Evolutionary conservation across 2,329 filamentous ascomycete species (phyloP), one percentile per base, ranked within the genome.

Genomic region (Rhinocladiella similis): DNA sequence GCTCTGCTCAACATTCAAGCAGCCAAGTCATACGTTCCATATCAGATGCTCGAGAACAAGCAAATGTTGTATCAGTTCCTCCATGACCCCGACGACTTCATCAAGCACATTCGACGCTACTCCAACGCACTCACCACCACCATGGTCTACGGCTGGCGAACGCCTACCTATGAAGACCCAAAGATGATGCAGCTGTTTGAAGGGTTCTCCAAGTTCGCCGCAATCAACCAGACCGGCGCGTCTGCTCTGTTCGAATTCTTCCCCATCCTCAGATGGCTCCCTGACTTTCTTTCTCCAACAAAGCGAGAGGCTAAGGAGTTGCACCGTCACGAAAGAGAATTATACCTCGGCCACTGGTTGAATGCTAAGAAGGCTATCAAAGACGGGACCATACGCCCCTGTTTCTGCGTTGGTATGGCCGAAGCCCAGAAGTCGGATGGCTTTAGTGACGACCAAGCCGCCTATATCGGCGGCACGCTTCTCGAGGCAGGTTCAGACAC

Each of bases 21-120:
- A 1, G 73, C 78, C 3, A 73, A 72, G 52, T 69, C 70, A 9
- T 85, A 85, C 54, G 73, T 83, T 2, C 74, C 78, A 1, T 84
- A 83, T 60, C 81, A 84, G 61, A 74, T 79, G 43, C 70, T 83
- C 1, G 81, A 84, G 64, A 81, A 77, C 65, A 80, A 78, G 63
- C 74, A 77, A 47, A 79, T 84, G 79, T 68, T 82, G 58, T 56
- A 70, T 42, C 77, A 78, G 4, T 66, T 84, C 16, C 61, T 83
- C 3, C 72, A 77, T 0, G 56, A 67, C 3, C 79, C 79, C 0
- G 61, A 73, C 1, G 56, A 70, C 2, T 79, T 78, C 46, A 50
- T 73, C 5, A 65, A 76, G 10, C 74, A 79, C 47, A 70, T 81
- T 18, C 69, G 75, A 9, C 72, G 78, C 22, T 83, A 79, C 59